A percentile compares a stretch with the other conserved stretches of the same genome.
These are phyloP conservation scores for Xerocomus potaroensis DNA, from an alignment of 768 basidiomycete genomes.

Conservation along the genomic window DNA sequence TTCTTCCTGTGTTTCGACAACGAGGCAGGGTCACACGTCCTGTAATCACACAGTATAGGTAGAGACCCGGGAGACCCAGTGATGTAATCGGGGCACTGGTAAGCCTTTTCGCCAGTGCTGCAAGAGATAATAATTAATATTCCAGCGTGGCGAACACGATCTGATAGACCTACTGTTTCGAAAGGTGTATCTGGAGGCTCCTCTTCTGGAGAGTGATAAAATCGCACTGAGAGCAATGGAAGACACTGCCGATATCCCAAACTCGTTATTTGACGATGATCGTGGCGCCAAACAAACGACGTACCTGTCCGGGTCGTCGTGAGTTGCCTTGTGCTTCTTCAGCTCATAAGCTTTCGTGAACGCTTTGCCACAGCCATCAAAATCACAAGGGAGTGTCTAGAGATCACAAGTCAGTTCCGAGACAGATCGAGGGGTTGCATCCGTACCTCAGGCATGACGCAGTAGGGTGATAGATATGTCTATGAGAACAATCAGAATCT, in stretches of 20 bases:
- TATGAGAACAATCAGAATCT: no score
- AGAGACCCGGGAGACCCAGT: neutral
- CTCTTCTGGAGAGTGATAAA: constrained; percentile 21
- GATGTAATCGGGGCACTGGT: constrained; percentile 11
- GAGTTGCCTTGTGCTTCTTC: constrained; percentile 19
- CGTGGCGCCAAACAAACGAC: neutral
- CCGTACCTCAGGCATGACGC: constrained; percentile 15
- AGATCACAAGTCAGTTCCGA: neutral
- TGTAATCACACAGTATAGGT: constrained; percentile 13
- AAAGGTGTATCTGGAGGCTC: constrained; percentile 17
- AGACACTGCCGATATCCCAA: constrained; percentile 9
- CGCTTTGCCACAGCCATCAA: constrained; percentile 4
- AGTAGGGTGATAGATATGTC: no score
- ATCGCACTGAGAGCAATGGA: constrained; percentile 15
- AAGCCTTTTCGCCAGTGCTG: constrained; percentile 22
- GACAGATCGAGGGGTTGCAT: neutral
- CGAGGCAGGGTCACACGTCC: constrained; percentile 24
- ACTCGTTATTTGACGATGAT: neutral
- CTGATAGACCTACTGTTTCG: constrained; percentile 14
- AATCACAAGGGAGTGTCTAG: constrained; percentile 16
- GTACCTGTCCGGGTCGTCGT: constrained; percentile 12
- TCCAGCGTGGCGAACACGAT: neutral
- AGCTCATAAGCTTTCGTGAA: constrained; percentile 19
- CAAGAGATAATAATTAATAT: neutral
- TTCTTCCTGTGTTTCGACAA: constrained; percentile 24